Base-by-base conservation (phyloP, 225 moss, liverwort and hornwort species). In the Rhytidiadelphus loreus region DNA sequence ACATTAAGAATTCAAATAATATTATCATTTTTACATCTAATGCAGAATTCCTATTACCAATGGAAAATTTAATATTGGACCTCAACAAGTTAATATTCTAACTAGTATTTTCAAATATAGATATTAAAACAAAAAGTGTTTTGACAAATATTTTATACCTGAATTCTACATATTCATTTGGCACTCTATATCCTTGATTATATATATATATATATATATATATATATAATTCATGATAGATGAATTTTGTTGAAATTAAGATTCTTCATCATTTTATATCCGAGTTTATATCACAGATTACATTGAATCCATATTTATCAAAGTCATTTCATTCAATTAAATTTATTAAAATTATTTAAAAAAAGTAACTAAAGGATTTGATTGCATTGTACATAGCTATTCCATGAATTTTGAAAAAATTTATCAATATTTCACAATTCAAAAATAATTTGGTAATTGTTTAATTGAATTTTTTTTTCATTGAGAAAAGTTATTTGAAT, bases 41-140 rank as follows among this genome's bases (percentile, higher is more conserved):
- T 86, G 86, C 37, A 89, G 64, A 29, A 73, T 86, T 44, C 81
- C 86, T 16, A 89, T 89, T 37, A 89, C 89, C 64, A 86, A 89
- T 89, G 86, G 89, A 81, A 73, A 43, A 21, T 64, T 86, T 26
- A 86, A 89, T 22, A 44, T 74, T 37, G 73, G 81, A 64, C 35
- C 43, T 28, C 56, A 80, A 64, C 81, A 89, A 74, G 89, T 86
- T 43, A 86, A 57, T 80, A 29, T 59, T 46, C 35, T 37, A 41
- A 66, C 43, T 33, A 20, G 18, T 26, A 26, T 22, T 77, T 64
- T 0, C 2, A 32, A 58, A 30, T 72, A 30, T 21, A 43, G 72
- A 23, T 5, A 16, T 24, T 6, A 32, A 85, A 33, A 7, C 4
- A 33, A 11, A 32, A 35, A 80, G 3, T 28, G 0, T 0, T 43